Base-by-base conservation (phyloP, 2,329 filamentous ascomycete genomes). In the Xylaria sp. region DNA sequence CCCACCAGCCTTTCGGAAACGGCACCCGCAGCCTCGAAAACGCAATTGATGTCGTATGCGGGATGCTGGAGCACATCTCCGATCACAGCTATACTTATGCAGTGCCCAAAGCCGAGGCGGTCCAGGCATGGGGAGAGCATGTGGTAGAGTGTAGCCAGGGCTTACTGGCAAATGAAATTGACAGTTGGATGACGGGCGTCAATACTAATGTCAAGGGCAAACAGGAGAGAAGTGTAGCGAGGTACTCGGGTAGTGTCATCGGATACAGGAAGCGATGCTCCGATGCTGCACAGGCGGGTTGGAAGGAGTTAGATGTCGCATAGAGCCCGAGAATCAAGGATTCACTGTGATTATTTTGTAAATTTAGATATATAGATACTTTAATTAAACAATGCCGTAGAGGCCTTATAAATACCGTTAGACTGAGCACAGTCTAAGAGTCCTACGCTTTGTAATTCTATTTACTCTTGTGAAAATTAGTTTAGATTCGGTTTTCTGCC, bases 1-100 rank as follows among this genome's bases (percentile, higher is more conserved):
- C 71, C 1, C 68, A 71, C 25, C 45, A 50, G 25, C 45, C 45
- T 9, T 50, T 50, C 15, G 45, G 45, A 3, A 50, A 50, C 25
- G 45, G 45, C 22, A 50, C 45, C 45, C 45, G 45, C n/a, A 50
- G 45, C 25, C 45, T 50, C 45, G 45, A 50, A 22, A 50, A 50
- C 45, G 45, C 45, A 2, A 22, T 50, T 7, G 45, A 50, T 22
- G 45, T 50, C 10, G 25, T 50, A 6, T 27, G 20, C 20, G 10
- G 2, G 3, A 50, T 50, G 20, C 25, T 50, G 11, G 22, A 50
- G 25, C 25, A 29, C 20, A 29, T 50, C 25, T 29, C 13, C 10
- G 45, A 50, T 29, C 45, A 50, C 15, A 13, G 25, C 4, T 50
- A 50, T 13, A 27, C 45, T 3, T 50, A 5, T 22, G 45, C 25